A percentile compares a stretch with the other conserved stretches of the same genome.
Conservation (phyloP, 1,139 yeast species). For the Lodderomyces pseudojiufengensis region DNA sequence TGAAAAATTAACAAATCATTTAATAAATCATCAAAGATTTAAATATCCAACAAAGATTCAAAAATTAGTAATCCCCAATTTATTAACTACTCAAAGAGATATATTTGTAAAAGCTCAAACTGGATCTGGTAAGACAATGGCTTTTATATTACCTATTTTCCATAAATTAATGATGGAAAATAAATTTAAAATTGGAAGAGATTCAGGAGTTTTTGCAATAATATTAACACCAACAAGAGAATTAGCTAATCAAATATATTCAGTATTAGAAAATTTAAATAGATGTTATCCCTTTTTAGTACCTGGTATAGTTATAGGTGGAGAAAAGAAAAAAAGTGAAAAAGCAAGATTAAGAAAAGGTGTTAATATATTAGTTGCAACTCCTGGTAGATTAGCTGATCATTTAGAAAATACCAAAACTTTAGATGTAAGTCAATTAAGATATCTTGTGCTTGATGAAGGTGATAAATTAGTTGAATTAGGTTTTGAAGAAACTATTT, state of each 20-base stretch:
- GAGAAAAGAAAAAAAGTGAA: constrained; percentile 89
- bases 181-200: constrained; percentile 50
- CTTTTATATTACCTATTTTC: constrained; percentile 82
- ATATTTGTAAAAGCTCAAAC: constrained; percentile 91
- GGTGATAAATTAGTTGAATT: constrained; percentile 93
- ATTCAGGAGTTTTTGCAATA: constrained; percentile 84
- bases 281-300: constrained; percentile 79
- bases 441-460: constrained; percentile 89
- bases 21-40: constrained; percentile 57
- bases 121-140: constrained; percentile 90
- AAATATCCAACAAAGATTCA: constrained; percentile 83
- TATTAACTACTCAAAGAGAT: constrained; percentile 56
- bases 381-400: constrained; percentile 90
- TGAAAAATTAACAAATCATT: constrained; percentile 49
- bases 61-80: constrained; percentile 71
- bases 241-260: constrained; percentile 85
- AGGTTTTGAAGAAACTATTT: constrained; percentile 91
- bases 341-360: constrained; percentile 90
- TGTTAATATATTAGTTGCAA: constrained; percentile 81
- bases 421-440: constrained; percentile 64
- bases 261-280: constrained; percentile 67
- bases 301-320: constrained; percentile 93
- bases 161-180: constrained; percentile 58
- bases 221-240: constrained; percentile 93
- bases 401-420: constrained; percentile 83